Evolutionary conservation across 2,329 filamentous ascomycete genomes (phyloP).

Genomic region (Sporothrix curviconia): DNA sequence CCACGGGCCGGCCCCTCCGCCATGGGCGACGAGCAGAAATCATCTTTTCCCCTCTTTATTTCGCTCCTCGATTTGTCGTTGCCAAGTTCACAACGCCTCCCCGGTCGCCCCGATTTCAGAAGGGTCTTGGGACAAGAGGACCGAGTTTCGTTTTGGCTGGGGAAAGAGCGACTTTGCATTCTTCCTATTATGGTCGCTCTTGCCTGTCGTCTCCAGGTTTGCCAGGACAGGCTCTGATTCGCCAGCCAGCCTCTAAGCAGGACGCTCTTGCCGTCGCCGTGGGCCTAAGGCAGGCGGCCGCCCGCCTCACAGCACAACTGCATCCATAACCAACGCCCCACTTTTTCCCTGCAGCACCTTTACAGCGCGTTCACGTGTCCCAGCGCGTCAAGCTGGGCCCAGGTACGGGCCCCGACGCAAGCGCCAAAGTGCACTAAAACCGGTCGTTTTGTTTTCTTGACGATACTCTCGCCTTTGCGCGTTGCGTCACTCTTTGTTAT

Average conservation of each 20-base stretch:
- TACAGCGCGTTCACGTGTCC: slow-evolving; percentile 21
- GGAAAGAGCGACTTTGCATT: slow-evolving; percentile 7
- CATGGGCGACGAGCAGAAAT: not conserved
- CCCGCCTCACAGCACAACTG: not conserved
- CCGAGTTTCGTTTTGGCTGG: not conserved
- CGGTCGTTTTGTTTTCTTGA: not conserved
- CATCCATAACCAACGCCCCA: not conserved
- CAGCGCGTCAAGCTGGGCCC: slow-evolving; percentile 15
- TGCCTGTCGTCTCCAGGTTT: not conserved
- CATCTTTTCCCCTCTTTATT: not conserved
- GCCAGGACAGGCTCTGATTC: not conserved
- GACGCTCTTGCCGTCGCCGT: not conserved
- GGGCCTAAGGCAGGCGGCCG: not conserved
- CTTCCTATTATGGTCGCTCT: not conserved
- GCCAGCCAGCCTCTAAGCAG: not conserved
- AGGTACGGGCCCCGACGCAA: too few species aligned
- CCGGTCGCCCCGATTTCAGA: slow-evolving; percentile 6
- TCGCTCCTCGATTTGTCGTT: not conserved
- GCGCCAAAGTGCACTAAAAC: too few species aligned
- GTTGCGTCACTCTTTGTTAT: not conserved
- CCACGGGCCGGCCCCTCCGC: slow-evolving; percentile 19
- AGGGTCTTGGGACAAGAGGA: not conserved
- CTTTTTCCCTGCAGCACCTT: slow-evolving; percentile 4
- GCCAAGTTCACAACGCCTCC: not conserved
- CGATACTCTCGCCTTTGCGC: not conserved